Percentiles rank a stretch among this genome's conserved stretches.
These are phyloP conservation scores for Hygrophila difformis DNA, from an alignment of 257 asterid genomes.

Conservation along the genomic window DNA sequence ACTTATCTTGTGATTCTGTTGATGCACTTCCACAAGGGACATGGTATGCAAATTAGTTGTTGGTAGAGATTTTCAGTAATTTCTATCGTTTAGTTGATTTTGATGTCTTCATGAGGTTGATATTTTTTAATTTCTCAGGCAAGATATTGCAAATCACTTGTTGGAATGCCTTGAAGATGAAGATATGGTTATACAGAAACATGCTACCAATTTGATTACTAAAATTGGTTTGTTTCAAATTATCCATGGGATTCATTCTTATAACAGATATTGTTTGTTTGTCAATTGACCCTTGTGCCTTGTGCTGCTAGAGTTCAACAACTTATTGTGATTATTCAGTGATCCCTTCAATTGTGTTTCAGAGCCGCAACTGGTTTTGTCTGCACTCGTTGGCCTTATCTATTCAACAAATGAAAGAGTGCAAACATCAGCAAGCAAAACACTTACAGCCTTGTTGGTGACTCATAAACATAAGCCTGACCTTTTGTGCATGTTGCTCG, in stretches of 20 bases:
- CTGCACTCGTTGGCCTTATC: constrained; percentile 49
- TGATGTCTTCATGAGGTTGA: background rate
- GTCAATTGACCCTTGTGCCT: constrained; percentile 8
- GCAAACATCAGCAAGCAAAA: constrained; percentile 32
- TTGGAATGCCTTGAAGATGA: constrained; percentile 65
- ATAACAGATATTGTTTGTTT: too few relatives aligned
- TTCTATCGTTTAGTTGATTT: constrained; percentile 9
- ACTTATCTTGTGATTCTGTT: constrained; percentile 40
- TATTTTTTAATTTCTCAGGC: constrained; percentile 42
- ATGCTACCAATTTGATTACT: constrained; percentile 56
- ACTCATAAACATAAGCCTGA: constrained; percentile 57
- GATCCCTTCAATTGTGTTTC: constrained; percentile 26
- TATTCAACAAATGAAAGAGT: constrained; percentile 37
- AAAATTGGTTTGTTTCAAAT: constrained; percentile 50
- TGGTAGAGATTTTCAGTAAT: constrained; percentile 1
- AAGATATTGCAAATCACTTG: constrained; percentile 56
- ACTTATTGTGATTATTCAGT: background rate
- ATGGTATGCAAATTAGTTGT: constrained; percentile 54
- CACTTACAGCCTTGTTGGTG: constrained; percentile 53
- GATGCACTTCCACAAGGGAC: constrained; percentile 36
- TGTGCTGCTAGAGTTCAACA: background rate
- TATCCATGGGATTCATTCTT: too few relatives aligned
- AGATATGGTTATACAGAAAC: constrained; percentile 39
- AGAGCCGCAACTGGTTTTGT: constrained; percentile 63
- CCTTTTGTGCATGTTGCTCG: constrained; percentile 66